Conservation (phyloP, 257 asterid species). For the Przewalskia tangutica region DNA sequence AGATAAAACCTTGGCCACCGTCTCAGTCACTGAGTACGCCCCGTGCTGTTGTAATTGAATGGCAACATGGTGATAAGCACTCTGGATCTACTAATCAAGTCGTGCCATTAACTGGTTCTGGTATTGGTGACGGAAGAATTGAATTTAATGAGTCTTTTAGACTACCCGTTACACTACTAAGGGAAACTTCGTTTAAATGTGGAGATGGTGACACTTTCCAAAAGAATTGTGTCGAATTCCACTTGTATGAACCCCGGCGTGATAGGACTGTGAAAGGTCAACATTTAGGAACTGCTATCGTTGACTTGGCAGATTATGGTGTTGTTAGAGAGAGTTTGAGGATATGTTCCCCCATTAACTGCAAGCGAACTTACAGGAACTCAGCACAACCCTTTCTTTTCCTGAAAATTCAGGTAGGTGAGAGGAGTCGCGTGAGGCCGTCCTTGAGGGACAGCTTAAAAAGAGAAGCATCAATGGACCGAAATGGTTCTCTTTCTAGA, state of each 20-base stretch:
- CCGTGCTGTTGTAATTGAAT: conserved; percentile 61
- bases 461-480: conserved; percentile 37
- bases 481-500: conserved; percentile 43
- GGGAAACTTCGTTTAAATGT: conserved; percentile 30
- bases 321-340: conserved; percentile 29
- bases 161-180: conserved; percentile 39
- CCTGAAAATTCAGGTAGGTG: conserved; percentile 45
- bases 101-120: conserved; percentile 17
- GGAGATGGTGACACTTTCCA: conserved; percentile 22
- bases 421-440: conserved; percentile 42
- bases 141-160: conserved; percentile 55
- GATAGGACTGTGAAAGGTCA: conserved; percentile 59
- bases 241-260: conserved; percentile 59
- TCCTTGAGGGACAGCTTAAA: conserved; percentile 54
- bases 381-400: conserved; percentile 44
- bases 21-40: conserved; percentile 47
- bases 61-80: conserved; percentile 52
- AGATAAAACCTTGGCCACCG: conserved; percentile 88
- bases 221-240: conserved; percentile 65
- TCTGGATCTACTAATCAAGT: conserved; percentile 43
- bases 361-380: conserved; percentile 47
- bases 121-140: conserved; percentile 51
- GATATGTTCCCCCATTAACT: conserved; percentile 47
- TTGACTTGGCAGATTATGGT: conserved; percentile 77
- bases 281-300: conserved; percentile 49